A percentile compares a stretch with the other conserved stretches of the same genome.
phyloP scores from a whole-genome alignment of 164 flowering plant species.

The Magnolia sinica region DNA sequence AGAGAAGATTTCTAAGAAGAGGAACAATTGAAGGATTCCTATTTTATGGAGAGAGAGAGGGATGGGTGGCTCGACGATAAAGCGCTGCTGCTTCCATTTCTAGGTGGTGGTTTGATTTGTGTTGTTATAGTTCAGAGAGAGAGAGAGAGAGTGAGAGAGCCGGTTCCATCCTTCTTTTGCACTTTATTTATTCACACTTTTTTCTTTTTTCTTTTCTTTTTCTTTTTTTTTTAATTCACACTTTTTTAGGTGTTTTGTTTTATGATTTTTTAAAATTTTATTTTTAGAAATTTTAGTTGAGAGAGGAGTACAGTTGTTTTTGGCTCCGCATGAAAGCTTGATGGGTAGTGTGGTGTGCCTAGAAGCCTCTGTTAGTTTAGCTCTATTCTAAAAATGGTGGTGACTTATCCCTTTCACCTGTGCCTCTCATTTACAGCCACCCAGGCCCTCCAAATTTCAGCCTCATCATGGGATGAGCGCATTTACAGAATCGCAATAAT shows the following conservation, averaged over 20 bases:
- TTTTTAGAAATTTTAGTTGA: too few species aligned
- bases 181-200: background rate
- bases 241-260: background rate
- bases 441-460: too few species aligned
- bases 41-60: background rate
- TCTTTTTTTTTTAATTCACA: background rate
- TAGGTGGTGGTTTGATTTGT: background rate
- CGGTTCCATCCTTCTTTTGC: background rate
- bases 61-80: constrained; percentile 6
- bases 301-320: too few species aligned
- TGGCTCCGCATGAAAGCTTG: too few species aligned
- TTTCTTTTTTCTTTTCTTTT: background rate
- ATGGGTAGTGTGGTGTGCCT: too few species aligned
- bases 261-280: too few species aligned
- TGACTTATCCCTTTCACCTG: too few species aligned
- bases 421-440: too few species aligned
- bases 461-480: too few species aligned
- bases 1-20: background rate
- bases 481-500: too few species aligned
- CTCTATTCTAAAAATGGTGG: too few species aligned
- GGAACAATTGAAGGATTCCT: background rate
- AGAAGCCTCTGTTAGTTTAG: too few species aligned
- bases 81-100: constrained; percentile 5
- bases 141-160: constrained; percentile 8
- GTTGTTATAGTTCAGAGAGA: background rate